Evolutionary conservation across 225 moss, liverwort and hornwort species (phyloP).

Genomic region (Physcomitrium patens): DNA sequence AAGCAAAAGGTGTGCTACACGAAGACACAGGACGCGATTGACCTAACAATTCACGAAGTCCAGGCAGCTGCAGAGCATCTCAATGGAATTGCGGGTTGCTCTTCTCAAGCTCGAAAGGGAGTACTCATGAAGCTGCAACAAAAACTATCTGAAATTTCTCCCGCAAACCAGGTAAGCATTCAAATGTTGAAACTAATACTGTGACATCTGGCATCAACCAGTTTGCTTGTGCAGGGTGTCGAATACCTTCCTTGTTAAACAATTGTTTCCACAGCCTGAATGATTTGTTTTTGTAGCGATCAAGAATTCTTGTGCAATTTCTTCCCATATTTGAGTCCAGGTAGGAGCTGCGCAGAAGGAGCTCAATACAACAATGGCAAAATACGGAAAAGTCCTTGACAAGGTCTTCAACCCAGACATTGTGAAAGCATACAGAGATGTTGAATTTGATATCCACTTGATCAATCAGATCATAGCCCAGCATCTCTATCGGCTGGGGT

Average conservation of each 20-base stretch:
- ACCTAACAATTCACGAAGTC: conserved; percentile 80
- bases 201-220: neutral
- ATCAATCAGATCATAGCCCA: conserved; percentile 92
- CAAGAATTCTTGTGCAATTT: too few species aligned
- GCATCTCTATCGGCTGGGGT: conserved; percentile 91
- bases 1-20: conserved; percentile 91
- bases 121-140: conserved; percentile 71
- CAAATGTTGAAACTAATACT: neutral
- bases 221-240: conserved; percentile 18
- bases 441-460: conserved; percentile 79
- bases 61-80: conserved; percentile 75
- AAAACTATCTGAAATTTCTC: conserved; percentile 78
- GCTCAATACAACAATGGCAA: conserved; percentile 81
- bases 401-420: conserved; percentile 84
- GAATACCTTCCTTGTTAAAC: neutral
- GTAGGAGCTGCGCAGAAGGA: conserved; percentile 82
- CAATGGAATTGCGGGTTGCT: conserved; percentile 55
- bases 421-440: conserved; percentile 90
- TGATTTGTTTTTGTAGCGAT: too few species aligned
- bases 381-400: conserved; percentile 90
- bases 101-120: conserved; percentile 58
- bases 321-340: conserved; percentile 34
- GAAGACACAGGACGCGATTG: conserved; percentile 90
- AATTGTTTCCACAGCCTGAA: conserved; percentile 29
- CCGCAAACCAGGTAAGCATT: conserved; percentile 54